Evolutionary conservation across 2,329 filamentous ascomycete species (phyloP).

Genomic region (Aspergillus pseudonomiae): DNA sequence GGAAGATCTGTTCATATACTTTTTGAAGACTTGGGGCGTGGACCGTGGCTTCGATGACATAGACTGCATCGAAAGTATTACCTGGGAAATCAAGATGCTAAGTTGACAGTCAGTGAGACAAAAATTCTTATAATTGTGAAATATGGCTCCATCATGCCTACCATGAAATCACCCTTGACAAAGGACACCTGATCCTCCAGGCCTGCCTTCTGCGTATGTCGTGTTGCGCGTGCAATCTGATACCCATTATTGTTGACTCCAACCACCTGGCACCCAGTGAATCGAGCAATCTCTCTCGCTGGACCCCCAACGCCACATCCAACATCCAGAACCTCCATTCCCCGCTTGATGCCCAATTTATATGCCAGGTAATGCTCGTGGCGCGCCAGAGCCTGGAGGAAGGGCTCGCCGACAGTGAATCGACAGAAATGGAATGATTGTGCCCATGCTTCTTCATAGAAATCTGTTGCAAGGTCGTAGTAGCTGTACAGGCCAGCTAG

Average conservation of each 20-base stretch:
- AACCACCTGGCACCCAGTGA: conserved; percentile 82
- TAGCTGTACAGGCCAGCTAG: conserved; percentile 51
- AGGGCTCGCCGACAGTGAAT: conserved; percentile 80
- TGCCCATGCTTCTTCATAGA: conserved; percentile 96
- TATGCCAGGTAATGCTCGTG: conserved; percentile 97
- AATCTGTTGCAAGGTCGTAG: conserved; percentile 92
- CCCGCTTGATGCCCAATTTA: conserved; percentile 79
- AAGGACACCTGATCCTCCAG: conserved; percentile 77
- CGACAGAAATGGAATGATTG: conserved; percentile 96
- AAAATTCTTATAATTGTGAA: neutral
- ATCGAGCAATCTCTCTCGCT: conserved; percentile 91
- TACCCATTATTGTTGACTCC: conserved; percentile 99
- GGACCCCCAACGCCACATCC: conserved; percentile 95
- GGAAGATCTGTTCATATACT: conserved; percentile 91
- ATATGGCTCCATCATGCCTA: neutral
- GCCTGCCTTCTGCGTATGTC: conserved; percentile 78
- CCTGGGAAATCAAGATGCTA: conserved; percentile 89
- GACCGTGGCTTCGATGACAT: conserved; percentile 94
- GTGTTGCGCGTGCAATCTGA: conserved; percentile 87
- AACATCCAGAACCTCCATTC: conserved; percentile 88
- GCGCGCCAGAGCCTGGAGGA: conserved; percentile 85
- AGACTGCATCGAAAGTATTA: conserved; percentile 88
- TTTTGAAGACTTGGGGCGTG: conserved; percentile 87
- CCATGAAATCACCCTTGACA: conserved; percentile 95
- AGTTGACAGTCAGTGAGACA: neutral